phyloP scores from a whole-genome alignment of 176 grass and related monocot species.

The Bonia amplexicaulis region DNA sequence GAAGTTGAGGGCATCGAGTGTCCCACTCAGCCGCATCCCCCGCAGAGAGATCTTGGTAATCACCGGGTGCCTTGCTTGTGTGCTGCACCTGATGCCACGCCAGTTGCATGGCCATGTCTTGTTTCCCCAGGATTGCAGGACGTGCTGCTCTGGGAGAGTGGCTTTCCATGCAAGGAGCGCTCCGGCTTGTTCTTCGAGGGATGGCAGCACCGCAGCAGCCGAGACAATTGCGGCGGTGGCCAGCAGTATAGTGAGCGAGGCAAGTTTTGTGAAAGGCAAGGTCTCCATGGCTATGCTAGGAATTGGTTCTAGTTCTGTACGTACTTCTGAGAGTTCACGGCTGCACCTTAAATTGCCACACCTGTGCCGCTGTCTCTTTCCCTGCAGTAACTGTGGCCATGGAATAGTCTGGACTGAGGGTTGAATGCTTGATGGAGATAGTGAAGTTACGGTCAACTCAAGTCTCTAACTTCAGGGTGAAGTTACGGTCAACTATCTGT shows the following conservation, averaged over 20 bases:
- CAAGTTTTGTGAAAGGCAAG: background rate
- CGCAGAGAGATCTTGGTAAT: background rate
- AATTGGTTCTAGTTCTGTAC: too few relatives aligned
- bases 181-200: background rate
- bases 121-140: background rate
- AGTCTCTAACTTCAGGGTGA: too few relatives aligned
- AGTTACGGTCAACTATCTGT: too few relatives aligned
- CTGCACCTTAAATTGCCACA: too few relatives aligned
- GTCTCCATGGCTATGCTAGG: background rate
- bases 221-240: background rate
- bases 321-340: too few relatives aligned
- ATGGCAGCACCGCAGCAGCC: background rate
- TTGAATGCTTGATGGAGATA: too few relatives aligned
- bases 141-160: background rate
- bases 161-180: background rate
- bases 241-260: background rate
- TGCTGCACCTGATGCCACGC: background rate
- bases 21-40: background rate
- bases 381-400: too few relatives aligned
- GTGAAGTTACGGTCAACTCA: too few relatives aligned
- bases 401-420: too few relatives aligned
- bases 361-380: too few relatives aligned
- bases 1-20: background rate
- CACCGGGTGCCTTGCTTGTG: background rate
- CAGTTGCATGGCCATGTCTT: background rate